A percentile compares a stretch with the other conserved stretches of the same genome.
Evolutionary conservation across 208 protist genomes (phyloP).

Genomic region (Trypanosoma congolense): DNA sequence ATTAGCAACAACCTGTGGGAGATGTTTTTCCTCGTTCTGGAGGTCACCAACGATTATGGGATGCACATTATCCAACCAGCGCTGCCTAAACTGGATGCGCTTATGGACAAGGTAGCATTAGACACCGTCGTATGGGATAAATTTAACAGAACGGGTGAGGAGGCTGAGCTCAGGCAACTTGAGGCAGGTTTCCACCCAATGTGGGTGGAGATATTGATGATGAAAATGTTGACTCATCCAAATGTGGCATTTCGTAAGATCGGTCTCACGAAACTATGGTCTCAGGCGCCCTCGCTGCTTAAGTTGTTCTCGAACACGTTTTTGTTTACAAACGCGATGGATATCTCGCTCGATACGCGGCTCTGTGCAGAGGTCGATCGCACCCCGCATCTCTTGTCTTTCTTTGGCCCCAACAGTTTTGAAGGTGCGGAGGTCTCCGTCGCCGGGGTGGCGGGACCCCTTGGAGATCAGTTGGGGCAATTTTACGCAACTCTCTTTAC

Average conservation of each 20-base stretch:
- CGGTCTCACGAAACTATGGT: slow-evolving; percentile 56
- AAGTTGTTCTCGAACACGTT: slow-evolving; percentile 45
- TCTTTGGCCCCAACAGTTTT: slow-evolving; percentile 62
- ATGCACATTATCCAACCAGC: slow-evolving; percentile 77
- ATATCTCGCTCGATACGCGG: slow-evolving; percentile 48
- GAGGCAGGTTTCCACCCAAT: slow-evolving; percentile 32
- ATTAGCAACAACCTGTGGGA: slow-evolving; percentile 41
- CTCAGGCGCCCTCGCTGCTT: slow-evolving; percentile 38
- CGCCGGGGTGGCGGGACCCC: slow-evolving; percentile 19
- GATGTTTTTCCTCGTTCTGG: slow-evolving; percentile 75
- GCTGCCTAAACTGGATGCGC: slow-evolving; percentile 61
- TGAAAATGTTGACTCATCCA: slow-evolving; percentile 76
- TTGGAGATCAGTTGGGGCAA: slow-evolving; percentile 38
- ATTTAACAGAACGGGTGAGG: background rate
- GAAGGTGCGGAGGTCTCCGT: slow-evolving; percentile 57
- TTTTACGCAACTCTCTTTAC: slow-evolving; percentile 67
- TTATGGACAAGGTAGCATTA: slow-evolving; percentile 33
- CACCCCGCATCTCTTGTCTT: slow-evolving; percentile 37
- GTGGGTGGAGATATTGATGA: slow-evolving; percentile 76
- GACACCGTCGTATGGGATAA: slow-evolving; percentile 9
- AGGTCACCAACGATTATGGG: slow-evolving; percentile 79
- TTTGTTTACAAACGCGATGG: slow-evolving; percentile 52
- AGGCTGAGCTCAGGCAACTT: slow-evolving; percentile 1
- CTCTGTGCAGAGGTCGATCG: slow-evolving; percentile 79
- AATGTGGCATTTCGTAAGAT: slow-evolving; percentile 77